Evolutionary conservation across 2,329 filamentous ascomycete genomes (phyloP).

Genomic region (Calonectria hawksworthii): DNA sequence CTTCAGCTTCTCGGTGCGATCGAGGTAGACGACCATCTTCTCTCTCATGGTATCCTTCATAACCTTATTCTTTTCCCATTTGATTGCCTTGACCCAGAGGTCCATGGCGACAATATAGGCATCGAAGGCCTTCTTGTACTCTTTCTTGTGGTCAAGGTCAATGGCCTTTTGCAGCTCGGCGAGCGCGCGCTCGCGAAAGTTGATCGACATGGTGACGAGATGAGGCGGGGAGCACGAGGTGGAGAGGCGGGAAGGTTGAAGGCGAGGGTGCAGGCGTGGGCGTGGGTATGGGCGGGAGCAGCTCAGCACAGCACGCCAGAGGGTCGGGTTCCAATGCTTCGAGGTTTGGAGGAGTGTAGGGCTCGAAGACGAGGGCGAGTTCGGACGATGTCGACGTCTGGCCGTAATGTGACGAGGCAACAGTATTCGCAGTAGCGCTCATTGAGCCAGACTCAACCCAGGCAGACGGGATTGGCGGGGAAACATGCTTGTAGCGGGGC

Average conservation of each 20-base stretch:
- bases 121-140: conserved; percentile 98
- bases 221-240: conserved; percentile 34
- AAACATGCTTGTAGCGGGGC: conserved; percentile 56
- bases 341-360: not conserved
- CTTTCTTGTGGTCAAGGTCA: conserved; percentile 92
- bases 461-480: conserved; percentile 52
- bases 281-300: conserved; percentile 9
- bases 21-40: conserved; percentile 98
- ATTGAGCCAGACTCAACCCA: conserved; percentile 6
- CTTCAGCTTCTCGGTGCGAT: conserved; percentile 98
- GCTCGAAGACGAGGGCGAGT: not conserved
- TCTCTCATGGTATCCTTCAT: conserved; percentile 97
- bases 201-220: conserved; percentile 82
- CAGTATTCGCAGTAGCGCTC: conserved; percentile 19
- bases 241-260: conserved; percentile 10
- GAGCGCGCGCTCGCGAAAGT: conserved; percentile 97
- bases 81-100: conserved; percentile 98
- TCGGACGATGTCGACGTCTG: conserved; percentile 3
- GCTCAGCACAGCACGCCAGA: conserved; percentile 20
- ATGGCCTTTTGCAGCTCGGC: conserved; percentile 98
- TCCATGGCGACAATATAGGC: conserved; percentile 96
- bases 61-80: conserved; percentile 99
- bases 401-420: conserved; percentile 24
- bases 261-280: conserved; percentile 1
- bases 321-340: not conserved